Conservation (phyloP, 2,329 filamentous ascomycete species). For the Ilyonectria destructans region DNA sequence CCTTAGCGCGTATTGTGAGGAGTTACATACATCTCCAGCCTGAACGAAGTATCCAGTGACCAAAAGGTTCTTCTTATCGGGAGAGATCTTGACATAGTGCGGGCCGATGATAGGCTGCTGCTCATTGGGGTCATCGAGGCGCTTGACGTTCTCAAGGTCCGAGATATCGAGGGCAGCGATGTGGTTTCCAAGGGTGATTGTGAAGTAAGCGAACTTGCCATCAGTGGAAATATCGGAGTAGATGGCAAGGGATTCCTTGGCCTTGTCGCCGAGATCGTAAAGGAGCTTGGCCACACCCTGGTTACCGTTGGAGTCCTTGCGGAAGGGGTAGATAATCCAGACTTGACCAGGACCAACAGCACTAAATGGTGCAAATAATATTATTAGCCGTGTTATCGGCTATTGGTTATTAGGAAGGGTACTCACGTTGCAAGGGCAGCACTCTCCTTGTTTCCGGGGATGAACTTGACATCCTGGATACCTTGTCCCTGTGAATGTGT, state of each 20-base stretch:
- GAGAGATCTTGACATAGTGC: conserved; percentile 76
- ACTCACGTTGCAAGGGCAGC: conserved; percentile 71
- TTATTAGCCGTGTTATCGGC: conserved; percentile 2
- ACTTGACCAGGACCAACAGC: conserved; percentile 74
- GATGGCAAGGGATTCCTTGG: conserved; percentile 71
- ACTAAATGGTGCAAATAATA: conserved; percentile 31
- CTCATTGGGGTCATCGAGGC: conserved; percentile 73
- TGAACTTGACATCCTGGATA: conserved; percentile 78
- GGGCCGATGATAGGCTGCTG: conserved; percentile 73
- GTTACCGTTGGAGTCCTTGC: conserved; percentile 68
- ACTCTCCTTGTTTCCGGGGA: conserved; percentile 71
- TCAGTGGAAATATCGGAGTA: conserved; percentile 74
- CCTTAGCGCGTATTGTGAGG: accelerated
- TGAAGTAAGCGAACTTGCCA: conserved; percentile 73
- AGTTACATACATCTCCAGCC: conserved; percentile 63
- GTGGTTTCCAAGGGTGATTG: conserved; percentile 74
- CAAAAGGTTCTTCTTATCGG: conserved; percentile 75
- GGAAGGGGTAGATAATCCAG: conserved; percentile 77
- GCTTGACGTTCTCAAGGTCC: conserved; percentile 72
- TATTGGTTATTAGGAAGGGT: background rate
- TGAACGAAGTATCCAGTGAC: conserved; percentile 79
- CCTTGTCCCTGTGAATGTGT: conserved; percentile 62
- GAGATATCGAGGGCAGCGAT: conserved; percentile 73
- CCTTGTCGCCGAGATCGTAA: conserved; percentile 71
- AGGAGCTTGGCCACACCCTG: conserved; percentile 73